Evolutionary conservation across 2,329 filamentous ascomycete species (phyloP), one percentile per base, ranked within the genome.

Genomic region (Chaetomiaceae sp.): DNA sequence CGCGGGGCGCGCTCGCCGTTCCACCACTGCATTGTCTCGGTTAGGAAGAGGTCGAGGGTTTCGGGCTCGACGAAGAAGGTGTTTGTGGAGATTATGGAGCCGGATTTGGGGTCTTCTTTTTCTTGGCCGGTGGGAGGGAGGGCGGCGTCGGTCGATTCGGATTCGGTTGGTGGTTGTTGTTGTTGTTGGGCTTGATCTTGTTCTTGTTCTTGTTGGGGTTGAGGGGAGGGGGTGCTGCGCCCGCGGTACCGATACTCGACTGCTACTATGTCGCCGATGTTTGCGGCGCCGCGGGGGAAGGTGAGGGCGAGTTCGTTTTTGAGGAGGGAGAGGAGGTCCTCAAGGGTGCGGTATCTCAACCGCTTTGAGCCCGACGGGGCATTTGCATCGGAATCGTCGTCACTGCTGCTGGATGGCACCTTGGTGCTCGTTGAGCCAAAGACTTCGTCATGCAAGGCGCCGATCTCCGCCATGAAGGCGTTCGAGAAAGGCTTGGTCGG

Each of bases 21-120:
- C 92, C 92, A 97, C 89, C 89, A 96, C n/a, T 75, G 66, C 78
- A 96, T 82, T 56, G 87, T 84, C 3, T 81, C 75, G 0, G 70
- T 64, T 3, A 96, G 65, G 63, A 95, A 95, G 1, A 67, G 68
- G 10, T 84, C 76, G 38, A 96, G 70, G 3, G 74, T 74, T 1
- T 73, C 66, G 0, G 77, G 71, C 50, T 92, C 85, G 62, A 89
- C 88, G 0, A 81, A 73, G 58, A 93, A 78, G 2, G 86, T 72
- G 39, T 76, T 73, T 6, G 72, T 69, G n/a, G 82, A 72, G 7
- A 81, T 74, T 43, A 75, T 68, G 1, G 71, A 70, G 2, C 33
- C 44, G 16, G 34, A 16, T 35, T 13, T 5, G 8, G 20, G 3
- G 21, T 16, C 42, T 27, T 27, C 13, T 17, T 7, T 21, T 3